These are phyloP conservation scores for Pyrenophora graminea DNA, from an alignment of 2,329 filamentous ascomycete species.

Conservation along the genomic window DNA sequence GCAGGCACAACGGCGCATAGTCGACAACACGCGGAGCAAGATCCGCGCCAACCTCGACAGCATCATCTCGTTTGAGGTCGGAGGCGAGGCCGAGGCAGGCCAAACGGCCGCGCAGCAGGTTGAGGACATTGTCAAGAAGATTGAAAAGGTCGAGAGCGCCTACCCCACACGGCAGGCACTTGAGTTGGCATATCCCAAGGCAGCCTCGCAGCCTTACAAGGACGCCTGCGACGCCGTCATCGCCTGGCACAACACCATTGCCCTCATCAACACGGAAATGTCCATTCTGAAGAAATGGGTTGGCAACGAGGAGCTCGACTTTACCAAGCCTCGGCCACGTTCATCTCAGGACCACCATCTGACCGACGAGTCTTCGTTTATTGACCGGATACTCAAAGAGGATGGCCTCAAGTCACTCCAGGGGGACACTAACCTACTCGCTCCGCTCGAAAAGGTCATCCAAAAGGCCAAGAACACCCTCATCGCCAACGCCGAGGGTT, in stretches of 20 bases:
- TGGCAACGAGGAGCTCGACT: conserved; percentile 92
- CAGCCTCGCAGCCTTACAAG: conserved; percentile 74
- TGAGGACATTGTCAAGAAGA: conserved; percentile 83
- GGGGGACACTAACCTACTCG: conserved; percentile 80
- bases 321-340: conserved; percentile 72
- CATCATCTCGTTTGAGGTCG: conserved; percentile 91
- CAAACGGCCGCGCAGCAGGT: conserved; percentile 89
- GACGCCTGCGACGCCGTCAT: conserved; percentile 88
- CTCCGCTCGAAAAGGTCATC: conserved; percentile 82
- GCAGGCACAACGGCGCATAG: conserved; percentile 80
- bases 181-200: conserved; percentile 73
- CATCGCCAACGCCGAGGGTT: conserved; percentile 81
- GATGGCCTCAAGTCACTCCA: conserved; percentile 92
- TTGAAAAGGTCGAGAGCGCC: conserved; percentile 83
- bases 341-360: conserved; percentile 73
- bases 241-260: conserved; percentile 95
- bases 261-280: conserved; percentile 93
- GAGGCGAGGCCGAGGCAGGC: conserved; percentile 88
- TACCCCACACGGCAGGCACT: conserved; percentile 82
- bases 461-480: conserved; percentile 90
- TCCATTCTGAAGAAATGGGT: conserved; percentile 94
- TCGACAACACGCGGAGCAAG: conserved; percentile 79
- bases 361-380: conserved; percentile 87
- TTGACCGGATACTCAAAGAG: conserved; percentile 93
- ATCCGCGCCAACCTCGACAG: conserved; percentile 79